These are phyloP conservation scores for Fusarium sublunatum DNA, from an alignment of 2,329 filamentous ascomycete genomes.

Conservation along the genomic window DNA sequence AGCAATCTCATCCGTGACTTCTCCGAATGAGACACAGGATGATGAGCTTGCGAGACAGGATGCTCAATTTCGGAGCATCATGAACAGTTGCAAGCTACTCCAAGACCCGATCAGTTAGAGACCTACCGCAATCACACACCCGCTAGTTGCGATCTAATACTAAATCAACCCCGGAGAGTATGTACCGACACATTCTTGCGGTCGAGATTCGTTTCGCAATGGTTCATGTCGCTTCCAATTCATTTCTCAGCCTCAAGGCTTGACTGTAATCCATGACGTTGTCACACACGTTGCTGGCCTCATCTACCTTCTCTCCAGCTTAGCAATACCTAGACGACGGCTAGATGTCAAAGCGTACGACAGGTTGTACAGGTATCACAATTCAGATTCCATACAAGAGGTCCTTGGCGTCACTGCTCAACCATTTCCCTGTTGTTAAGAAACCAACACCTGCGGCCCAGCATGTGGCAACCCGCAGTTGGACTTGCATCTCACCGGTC, in stretches of 20 bases:
- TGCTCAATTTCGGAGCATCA: constrained; percentile 58
- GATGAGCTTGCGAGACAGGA: constrained; percentile 53
- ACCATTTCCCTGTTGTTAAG: constrained; percentile 8
- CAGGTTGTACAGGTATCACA: constrained; percentile 23
- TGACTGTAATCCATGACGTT: constrained; percentile 24
- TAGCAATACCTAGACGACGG: constrained; percentile 4
- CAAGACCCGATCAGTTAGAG: constrained; percentile 33
- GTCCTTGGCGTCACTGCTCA: constrained; percentile 3
- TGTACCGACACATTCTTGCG: not conserved
- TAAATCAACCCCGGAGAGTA: constrained; percentile 29
- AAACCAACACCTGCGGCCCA: constrained; percentile 3
- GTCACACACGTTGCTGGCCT: constrained; percentile 33
- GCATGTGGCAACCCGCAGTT: constrained; percentile 17
- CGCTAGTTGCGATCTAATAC: constrained; percentile 3
- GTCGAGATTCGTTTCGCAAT: constrained; percentile 23
- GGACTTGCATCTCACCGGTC: constrained; percentile 30
- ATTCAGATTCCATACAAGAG: constrained; percentile 18
- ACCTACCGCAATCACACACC: constrained; percentile 17
- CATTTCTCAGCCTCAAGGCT: constrained; percentile 36
- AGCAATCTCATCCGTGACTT: constrained; percentile 60
- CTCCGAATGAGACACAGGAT: constrained; percentile 41
- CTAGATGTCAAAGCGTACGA: constrained; percentile 21
- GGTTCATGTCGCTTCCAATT: constrained; percentile 28
- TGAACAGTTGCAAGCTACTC: constrained; percentile 55
- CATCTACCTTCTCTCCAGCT: constrained; percentile 6